These are phyloP conservation scores for Ceratocystis ficicola DNA, from an alignment of 2,329 filamentous ascomycete species.

Conservation along the genomic window DNA sequence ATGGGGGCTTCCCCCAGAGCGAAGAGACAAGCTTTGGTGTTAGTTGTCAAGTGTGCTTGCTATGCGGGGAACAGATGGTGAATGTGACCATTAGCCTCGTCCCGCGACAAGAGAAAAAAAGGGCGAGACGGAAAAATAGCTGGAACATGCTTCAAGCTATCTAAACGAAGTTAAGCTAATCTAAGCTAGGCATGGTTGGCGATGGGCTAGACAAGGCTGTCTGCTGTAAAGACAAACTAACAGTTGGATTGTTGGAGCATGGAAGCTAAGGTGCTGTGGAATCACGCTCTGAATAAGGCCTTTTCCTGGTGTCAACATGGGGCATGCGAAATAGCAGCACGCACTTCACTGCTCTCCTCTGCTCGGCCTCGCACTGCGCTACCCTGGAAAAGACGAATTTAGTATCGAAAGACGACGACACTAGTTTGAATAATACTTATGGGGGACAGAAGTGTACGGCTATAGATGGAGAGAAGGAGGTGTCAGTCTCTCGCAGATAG, in stretches of 20 bases:
- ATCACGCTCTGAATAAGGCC: not conserved
- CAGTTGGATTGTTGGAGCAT: not conserved
- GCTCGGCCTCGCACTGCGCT: no score
- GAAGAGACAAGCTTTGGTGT: not conserved
- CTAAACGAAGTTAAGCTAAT: not conserved
- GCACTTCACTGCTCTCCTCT: no score
- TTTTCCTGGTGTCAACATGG: not conserved
- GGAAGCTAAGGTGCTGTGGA: not conserved
- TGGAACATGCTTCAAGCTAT: not conserved
- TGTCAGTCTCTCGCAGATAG: no score
- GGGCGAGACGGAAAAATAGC: not conserved
- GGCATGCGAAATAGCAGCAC: not conserved
- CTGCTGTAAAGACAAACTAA: not conserved
- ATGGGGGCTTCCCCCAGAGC: not conserved
- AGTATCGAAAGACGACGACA: no score
- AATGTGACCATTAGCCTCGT: not conserved
- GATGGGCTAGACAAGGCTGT: not conserved
- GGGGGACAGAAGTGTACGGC: no score
- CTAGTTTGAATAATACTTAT: no score
- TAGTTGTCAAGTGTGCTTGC: conserved; percentile 2
- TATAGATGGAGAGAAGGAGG: no score
- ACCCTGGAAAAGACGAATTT: no score
- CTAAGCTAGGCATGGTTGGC: conserved; percentile 3
- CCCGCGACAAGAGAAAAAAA: not conserved
- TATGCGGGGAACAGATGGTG: not conserved